phyloP scores from a whole-genome alignment of 495 filamentous ascomycete species.

The Daldinia caldariorum region DNA sequence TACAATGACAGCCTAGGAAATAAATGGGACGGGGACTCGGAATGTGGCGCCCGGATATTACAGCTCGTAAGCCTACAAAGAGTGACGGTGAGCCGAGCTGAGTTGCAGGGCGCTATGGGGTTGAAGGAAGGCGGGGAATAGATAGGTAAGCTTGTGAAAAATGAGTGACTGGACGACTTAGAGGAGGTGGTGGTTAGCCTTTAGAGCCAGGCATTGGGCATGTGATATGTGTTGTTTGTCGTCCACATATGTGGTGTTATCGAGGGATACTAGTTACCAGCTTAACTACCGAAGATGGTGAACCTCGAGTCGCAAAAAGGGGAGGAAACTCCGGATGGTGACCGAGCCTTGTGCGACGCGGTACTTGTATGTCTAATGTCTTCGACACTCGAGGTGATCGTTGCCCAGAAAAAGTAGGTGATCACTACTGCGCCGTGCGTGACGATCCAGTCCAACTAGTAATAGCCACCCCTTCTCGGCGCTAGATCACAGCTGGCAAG shows the following conservation, averaged over 20 bases:
- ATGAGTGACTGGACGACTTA: constrained; percentile 32
- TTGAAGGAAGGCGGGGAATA: constrained; percentile 2
- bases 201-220: constrained; percentile 43
- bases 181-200: constrained; percentile 35
- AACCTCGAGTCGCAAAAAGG: constrained; percentile 34
- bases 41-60: constrained; percentile 21
- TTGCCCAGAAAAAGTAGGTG: constrained; percentile 42
- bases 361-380: constrained; percentile 45
- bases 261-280: constrained; percentile 34
- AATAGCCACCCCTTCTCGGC: constrained; percentile 22
- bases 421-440: constrained; percentile 30
- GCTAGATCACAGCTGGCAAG: constrained; percentile 21
- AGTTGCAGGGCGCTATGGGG: constrained; percentile 1
- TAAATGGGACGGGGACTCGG: constrained; percentile 13
- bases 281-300: constrained; percentile 42
- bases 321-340: constrained; percentile 39
- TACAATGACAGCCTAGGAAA: constrained; percentile 28
- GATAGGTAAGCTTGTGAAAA: constrained; percentile 27
- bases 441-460: constrained; percentile 32
- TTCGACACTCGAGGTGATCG: constrained; percentile 40
- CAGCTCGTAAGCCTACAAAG: constrained; percentile 24
- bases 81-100: constrained; percentile 8
- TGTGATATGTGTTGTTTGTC: constrained; percentile 24
- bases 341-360: constrained; percentile 39
- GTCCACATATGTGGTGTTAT: constrained; percentile 42